These are phyloP conservation scores for Dactylorhiza incarnata DNA, from an alignment of 106 monocot genomes.

Conservation along the genomic window DNA sequence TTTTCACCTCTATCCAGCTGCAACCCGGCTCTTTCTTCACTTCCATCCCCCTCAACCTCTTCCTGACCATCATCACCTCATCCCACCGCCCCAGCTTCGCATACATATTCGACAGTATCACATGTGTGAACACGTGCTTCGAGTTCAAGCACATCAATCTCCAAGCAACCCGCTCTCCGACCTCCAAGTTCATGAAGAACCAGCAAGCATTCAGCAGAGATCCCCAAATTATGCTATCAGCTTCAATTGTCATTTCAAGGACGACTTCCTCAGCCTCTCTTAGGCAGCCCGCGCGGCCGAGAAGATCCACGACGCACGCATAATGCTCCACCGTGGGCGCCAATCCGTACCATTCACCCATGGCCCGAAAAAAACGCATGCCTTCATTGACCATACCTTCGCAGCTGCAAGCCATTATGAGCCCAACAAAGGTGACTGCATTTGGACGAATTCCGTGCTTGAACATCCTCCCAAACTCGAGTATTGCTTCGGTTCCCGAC, in stretches of 20 bases:
- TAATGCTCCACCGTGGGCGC: conserved; percentile 32
- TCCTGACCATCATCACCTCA: conserved; percentile 27
- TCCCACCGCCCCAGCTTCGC: conserved; percentile 30
- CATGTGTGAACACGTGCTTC: conserved; percentile 19
- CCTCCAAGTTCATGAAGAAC: conserved; percentile 29
- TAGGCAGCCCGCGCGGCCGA: conserved; percentile 18
- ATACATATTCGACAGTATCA: conserved; percentile 35
- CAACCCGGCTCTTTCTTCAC: conserved; percentile 39
- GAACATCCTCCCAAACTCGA: conserved; percentile 27
- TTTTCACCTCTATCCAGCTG: conserved; percentile 36
- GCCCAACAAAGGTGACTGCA: conserved; percentile 26
- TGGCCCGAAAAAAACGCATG: conserved; percentile 19
- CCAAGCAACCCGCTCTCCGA: conserved; percentile 31
- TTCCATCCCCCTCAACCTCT: conserved; percentile 17
- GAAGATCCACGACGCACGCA: conserved; percentile 26
- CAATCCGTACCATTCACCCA: conserved; percentile 18
- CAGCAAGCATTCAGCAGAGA: conserved; percentile 30
- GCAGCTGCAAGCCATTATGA: conserved; percentile 23
- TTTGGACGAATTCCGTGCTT: conserved; percentile 21
- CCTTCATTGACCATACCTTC: conserved; percentile 29
- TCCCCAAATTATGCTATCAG: conserved; percentile 27
- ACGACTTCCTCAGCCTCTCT: conserved; percentile 28
- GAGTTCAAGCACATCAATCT: conserved; percentile 22
- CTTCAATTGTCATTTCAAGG: conserved; percentile 19
- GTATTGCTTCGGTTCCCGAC: conserved; percentile 15